Conservation (phyloP, 2,329 filamentous ascomycete species). For the Aotearoamyces nothofagi region DNA sequence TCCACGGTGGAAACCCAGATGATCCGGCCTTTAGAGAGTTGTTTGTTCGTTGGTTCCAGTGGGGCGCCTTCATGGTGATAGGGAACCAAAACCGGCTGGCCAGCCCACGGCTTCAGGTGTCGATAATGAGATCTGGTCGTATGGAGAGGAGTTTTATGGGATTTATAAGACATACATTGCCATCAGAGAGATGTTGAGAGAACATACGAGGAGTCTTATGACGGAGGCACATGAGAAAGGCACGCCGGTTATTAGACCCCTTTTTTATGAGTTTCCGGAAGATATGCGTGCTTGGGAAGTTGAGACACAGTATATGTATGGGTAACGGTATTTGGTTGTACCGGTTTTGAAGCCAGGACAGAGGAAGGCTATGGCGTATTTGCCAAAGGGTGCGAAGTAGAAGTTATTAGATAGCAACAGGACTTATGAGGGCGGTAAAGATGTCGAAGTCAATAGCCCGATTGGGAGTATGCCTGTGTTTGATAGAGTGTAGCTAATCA, state of each 20-base stretch:
- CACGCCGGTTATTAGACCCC: conserved; percentile 42
- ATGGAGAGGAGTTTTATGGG: conserved; percentile 41
- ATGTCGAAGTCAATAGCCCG: conserved; percentile 26
- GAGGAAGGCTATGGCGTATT: conserved; percentile 30
- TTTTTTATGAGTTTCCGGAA: conserved; percentile 48
- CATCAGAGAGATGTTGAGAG: conserved; percentile 39
- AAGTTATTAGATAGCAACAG: conserved; percentile 20
- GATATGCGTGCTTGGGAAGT: conserved; percentile 39
- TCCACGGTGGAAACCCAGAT: conserved; percentile 46
- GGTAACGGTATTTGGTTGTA: conserved; percentile 38
- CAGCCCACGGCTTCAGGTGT: conserved; percentile 24
- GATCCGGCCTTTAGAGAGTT: conserved; percentile 43
- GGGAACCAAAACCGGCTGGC: conserved; percentile 39
- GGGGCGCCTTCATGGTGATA: conserved; percentile 51
- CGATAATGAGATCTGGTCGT: conserved; percentile 51
- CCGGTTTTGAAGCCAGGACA: conserved; percentile 37
- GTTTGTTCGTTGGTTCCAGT: conserved; percentile 55
- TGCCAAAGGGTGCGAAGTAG: conserved; percentile 33
- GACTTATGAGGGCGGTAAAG: conserved; percentile 23
- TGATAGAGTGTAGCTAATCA: conserved; percentile 4
- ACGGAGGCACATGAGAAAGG: conserved; percentile 41
- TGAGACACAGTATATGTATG: conserved; percentile 50
- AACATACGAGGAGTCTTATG: conserved; percentile 44
- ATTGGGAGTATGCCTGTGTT: conserved; percentile 33
- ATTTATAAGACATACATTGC: conserved; percentile 44